Evolutionary conservation across 2,329 filamentous ascomycete species (phyloP).

Genomic region (Aspergillus sp.): DNA sequence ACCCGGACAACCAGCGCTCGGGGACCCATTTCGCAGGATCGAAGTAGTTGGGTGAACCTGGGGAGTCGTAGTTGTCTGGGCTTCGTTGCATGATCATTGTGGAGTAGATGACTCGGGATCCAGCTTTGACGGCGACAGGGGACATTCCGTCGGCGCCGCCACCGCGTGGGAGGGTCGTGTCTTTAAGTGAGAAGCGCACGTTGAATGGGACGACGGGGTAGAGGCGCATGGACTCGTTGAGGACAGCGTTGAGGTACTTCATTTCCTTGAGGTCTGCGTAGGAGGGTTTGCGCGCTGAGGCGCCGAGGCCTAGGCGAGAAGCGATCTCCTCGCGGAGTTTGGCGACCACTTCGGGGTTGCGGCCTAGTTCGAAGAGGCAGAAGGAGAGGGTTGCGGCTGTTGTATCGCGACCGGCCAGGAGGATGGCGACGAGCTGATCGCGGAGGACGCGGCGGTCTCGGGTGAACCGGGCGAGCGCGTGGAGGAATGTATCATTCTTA

Average conservation of each 20-base stretch:
- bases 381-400: constrained; percentile 80
- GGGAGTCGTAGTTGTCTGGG: constrained; percentile 49
- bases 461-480: constrained; percentile 79
- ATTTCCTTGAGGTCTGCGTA: constrained; percentile 84
- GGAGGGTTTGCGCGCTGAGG: constrained; percentile 52
- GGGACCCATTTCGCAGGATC: constrained; percentile 48
- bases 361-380: constrained; percentile 77
- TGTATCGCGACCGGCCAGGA: constrained; percentile 81
- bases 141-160: constrained; percentile 49
- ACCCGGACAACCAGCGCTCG: constrained; percentile 51
- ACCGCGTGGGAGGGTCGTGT: constrained; percentile 73
- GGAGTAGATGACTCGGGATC: constrained; percentile 52
- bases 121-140: constrained; percentile 48
- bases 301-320: constrained; percentile 61
- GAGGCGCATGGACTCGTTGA: constrained; percentile 76
- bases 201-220: constrained; percentile 81
- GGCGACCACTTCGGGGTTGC: constrained; percentile 64
- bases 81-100: constrained; percentile 54
- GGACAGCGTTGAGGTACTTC: constrained; percentile 71
- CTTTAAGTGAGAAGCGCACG: constrained; percentile 67
- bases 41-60: constrained; percentile 36
- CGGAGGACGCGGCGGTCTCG: constrained; percentile 65
- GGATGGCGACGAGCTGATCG: constrained; percentile 78
- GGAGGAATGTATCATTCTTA: constrained; percentile 80
- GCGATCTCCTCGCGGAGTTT: constrained; percentile 75